Evolutionary conservation across 192 early-diverging fungal species (phyloP), one percentile per base, ranked within the genome.

Genomic region (Coemansia sp.): DNA sequence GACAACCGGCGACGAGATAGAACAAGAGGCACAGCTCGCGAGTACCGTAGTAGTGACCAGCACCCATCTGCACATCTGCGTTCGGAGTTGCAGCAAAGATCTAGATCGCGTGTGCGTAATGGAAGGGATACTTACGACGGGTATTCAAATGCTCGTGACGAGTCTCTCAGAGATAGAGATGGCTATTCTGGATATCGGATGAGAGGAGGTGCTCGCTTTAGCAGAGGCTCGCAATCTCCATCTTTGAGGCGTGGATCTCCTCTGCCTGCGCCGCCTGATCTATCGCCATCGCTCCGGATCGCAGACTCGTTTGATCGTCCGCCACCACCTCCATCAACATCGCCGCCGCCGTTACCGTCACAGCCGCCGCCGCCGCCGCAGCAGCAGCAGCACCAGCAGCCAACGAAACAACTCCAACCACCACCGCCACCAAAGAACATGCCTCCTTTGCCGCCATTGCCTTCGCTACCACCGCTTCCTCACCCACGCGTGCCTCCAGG

Each of bases 251-350:
- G 50, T 22, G 42, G 20, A 9, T 20, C 52, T 25, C 4, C 42
- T 10, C 63, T 14, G 36, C 22, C 41, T 36, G n/a, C 54, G 17
- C 53, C 55, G 9, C 34, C 34, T n/a, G 44, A 54, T 19, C 6
- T 54, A 10, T 54, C 52, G 27, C 15, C 52, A 31, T 50, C 52
- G 31, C 44, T 57, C 6, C 15, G 47, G 55, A 65, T 65, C 23
- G 54, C 63, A 4, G 55, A 54, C n/a, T 8, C 28, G 9, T 30
- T 54, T 25, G 52, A 31, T 29, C 58, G 13, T 9, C 54, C 66
- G 11, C 54, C 60, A 20, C 59, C 63, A 15, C 73, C 59, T 11
- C 64, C 67, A 2, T 58, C 64, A 28, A 41, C 74, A 7, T 55
- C 65, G 23, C 59, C 60, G n/a, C 62, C 64, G 6, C 64, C 64